A percentile compares a stretch with the other conserved stretches of the same genome.
Conservation (phyloP, 108 stramenopile species). For the Parietichytrium sp. region DNA sequence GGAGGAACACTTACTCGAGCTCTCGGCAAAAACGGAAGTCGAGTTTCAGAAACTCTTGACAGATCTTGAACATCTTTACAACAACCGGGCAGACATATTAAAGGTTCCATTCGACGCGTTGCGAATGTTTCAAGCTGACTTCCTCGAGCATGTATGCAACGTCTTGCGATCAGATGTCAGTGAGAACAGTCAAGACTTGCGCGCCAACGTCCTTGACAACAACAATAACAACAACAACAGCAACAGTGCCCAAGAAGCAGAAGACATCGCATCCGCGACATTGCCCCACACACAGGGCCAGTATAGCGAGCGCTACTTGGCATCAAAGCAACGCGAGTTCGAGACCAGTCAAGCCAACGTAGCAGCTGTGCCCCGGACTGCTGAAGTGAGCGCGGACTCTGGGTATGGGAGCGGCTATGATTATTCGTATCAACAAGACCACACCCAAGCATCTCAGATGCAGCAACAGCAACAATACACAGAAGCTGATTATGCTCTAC, state of each 20-base stretch:
- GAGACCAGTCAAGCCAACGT: too few relatives aligned
- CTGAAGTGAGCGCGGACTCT: too few relatives aligned
- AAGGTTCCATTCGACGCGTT: slow-evolving; percentile 1
- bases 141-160: background rate
- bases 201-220: background rate
- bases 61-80: slow-evolving; percentile 10
- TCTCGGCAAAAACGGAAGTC: background rate
- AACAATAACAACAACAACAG: background rate
- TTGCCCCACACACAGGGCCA: too few relatives aligned
- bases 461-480: too few relatives aligned
- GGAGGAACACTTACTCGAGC: background rate
- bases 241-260: background rate
- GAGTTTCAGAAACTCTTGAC: background rate
- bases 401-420: too few relatives aligned
- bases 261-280: background rate
- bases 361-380: too few relatives aligned
- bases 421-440: too few relatives aligned
- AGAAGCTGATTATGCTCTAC: too few relatives aligned
- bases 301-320: too few relatives aligned
- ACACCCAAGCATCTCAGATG: too few relatives aligned
- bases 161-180: too few relatives aligned
- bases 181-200: background rate
- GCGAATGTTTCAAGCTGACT: background rate
- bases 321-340: too few relatives aligned
- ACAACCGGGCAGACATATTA: background rate